Base-by-base conservation (phyloP, 73 alveolate genomes). In the Paramecium biaurelia region DNA sequence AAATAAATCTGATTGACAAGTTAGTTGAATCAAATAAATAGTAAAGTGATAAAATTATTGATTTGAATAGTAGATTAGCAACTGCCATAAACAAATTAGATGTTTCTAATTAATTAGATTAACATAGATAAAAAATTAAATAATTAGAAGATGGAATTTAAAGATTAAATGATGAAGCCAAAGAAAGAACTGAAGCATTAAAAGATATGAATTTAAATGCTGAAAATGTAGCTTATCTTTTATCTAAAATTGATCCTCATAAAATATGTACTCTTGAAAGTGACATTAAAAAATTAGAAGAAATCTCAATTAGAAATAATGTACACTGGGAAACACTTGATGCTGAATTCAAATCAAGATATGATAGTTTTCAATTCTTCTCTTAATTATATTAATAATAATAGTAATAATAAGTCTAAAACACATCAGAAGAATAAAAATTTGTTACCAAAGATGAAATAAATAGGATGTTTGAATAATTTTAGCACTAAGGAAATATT, bases 191-290 rank as follows among this genome's bases (percentile, higher is more conserved):
- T 9, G 87, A 89, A 34, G 76, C 87, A 18, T 30, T 70, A 38
- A 82, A 89, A 72, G 87, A 70, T 45, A 30, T 70, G 87, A 89
- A 89, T 47, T 28, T 70, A 15, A 68, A 49, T 70, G 94, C 85
- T 35, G 94, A 89, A 23, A 89, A 70, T 42, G 79, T 70, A 24
- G 94, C 85, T 7, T 89, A 43, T 43, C 47, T 89, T 41, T 23
- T 89, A 10, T 43, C 70, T 30, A 89, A 89, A 41, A 68, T 89
- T 30, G 94, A 89, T 89, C 94, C 94, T 68, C 94, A 89, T 70
- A 89, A 89, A 82, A 89, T 89, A 7, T 89, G 94, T n/a, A 20
- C 70, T 14, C 85, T 89, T 20, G 94, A 89, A 70, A 57, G 89
- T 20, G 94, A 89, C 76, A 28, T 89, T 11, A 89, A 70, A 70